phyloP scores from a whole-genome alignment of 1,284 basidiomycete species.

The Thelephora terrestris region DNA sequence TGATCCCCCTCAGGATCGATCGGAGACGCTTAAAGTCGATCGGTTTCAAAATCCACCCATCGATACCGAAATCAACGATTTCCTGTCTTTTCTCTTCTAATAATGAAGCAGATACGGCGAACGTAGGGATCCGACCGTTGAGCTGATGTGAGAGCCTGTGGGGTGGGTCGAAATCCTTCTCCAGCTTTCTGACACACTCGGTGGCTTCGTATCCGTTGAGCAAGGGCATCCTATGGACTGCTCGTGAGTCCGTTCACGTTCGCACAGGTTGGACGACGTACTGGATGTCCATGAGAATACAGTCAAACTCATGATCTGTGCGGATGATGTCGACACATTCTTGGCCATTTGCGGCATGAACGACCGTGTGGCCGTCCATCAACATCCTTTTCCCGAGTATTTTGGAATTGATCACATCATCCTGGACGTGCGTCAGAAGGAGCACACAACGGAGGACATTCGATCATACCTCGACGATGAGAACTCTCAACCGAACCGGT shows the following conservation, averaged over 20 bases:
- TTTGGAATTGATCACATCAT: constrained; percentile 70
- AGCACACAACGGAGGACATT: neutral
- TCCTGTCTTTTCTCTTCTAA: constrained; percentile 52
- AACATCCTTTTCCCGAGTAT: constrained; percentile 64
- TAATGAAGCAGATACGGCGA: constrained; percentile 77
- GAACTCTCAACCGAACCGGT: constrained; percentile 37
- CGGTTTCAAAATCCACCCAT: constrained; percentile 85
- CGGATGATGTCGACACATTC: constrained; percentile 60
- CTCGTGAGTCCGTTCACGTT: neutral
- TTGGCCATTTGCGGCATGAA: constrained; percentile 68
- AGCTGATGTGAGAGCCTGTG: constrained; percentile 37
- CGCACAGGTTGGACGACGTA: constrained; percentile 24
- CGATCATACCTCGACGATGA: constrained; percentile 59
- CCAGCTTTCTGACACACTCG: constrained; percentile 54
- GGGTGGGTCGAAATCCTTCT: constrained; percentile 20
- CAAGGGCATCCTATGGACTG: constrained; percentile 62
- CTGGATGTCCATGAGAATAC: constrained; percentile 82
- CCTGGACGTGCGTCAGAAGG: constrained; percentile 26
- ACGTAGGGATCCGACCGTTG: constrained; percentile 71
- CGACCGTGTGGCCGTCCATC: constrained; percentile 59
- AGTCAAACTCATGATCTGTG: constrained; percentile 59
- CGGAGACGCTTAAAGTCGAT: constrained; percentile 69
- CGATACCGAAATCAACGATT: constrained; percentile 54
- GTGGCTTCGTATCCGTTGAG: constrained; percentile 72
- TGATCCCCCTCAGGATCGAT: constrained; percentile 50